These are phyloP conservation scores for Colletotrichum camelliae DNA, from an alignment of 2,329 filamentous ascomycete genomes.

Conservation along the genomic window DNA sequence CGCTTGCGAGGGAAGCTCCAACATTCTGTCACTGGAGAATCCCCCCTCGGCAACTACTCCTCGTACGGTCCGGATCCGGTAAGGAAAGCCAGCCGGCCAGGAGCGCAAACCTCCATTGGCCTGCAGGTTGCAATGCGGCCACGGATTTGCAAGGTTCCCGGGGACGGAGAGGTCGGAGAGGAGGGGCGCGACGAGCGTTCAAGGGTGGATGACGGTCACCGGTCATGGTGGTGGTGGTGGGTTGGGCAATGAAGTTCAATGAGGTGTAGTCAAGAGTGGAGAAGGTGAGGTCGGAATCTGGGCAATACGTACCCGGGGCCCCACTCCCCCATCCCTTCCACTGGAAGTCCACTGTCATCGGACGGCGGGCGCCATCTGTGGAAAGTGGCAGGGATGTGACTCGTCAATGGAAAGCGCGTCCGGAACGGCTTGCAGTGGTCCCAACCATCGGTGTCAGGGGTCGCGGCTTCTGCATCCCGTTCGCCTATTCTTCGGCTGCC, in stretches of 20 bases:
- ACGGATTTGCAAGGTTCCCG: not conserved
- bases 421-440: not conserved
- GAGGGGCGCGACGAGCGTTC: not conserved
- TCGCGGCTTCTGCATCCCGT: slow-evolving; percentile 4
- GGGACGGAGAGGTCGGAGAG: not conserved
- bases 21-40: not conserved
- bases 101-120: not conserved
- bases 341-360: not conserved
- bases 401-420: not conserved
- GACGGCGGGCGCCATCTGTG: not conserved
- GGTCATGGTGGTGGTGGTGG: not conserved
- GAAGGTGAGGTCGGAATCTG: not conserved
- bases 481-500: slow-evolving; percentile 13
- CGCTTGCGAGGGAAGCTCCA: not conserved
- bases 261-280: not conserved
- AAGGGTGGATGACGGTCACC: not conserved
- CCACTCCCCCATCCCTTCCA: not conserved
- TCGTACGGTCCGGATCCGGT: not conserved
- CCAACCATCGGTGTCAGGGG: slow-evolving; percentile 5
- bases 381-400: not conserved
- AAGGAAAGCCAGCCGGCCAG: not conserved
- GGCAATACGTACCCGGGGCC: not conserved
- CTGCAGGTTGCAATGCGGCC: not conserved
- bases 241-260: not conserved
- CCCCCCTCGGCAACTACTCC: not conserved